These are phyloP conservation scores for Epithele typhae DNA, from an alignment of 768 basidiomycete genomes.

Conservation along the genomic window DNA sequence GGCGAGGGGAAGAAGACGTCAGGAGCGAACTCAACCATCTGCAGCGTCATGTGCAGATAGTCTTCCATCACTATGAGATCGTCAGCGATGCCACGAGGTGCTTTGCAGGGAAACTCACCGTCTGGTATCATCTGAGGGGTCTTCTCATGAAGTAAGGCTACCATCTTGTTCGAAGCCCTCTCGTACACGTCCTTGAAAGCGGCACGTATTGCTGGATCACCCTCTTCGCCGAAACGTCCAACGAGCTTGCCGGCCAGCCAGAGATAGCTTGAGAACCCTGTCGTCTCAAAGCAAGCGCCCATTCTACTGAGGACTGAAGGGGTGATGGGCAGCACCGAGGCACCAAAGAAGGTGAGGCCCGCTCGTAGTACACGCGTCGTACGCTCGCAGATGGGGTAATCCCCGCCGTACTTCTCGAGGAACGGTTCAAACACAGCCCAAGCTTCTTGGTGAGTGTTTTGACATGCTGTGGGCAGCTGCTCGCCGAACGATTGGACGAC, in stretches of 20 bases:
- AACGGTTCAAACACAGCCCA: slow-evolving; percentile 84
- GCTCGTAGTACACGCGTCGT: slow-evolving; percentile 80
- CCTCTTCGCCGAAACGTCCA: slow-evolving; percentile 68
- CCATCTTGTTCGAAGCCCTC: slow-evolving; percentile 66
- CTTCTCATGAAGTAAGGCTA: slow-evolving; percentile 62
- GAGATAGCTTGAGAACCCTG: slow-evolving; percentile 80
- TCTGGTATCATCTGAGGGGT: slow-evolving; percentile 78
- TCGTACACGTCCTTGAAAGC: slow-evolving; percentile 70
- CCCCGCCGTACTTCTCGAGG: slow-evolving; percentile 70
- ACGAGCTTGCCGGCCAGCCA: slow-evolving; percentile 93
- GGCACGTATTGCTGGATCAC: slow-evolving; percentile 48
- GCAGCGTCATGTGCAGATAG: slow-evolving; percentile 76
- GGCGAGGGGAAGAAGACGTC: slow-evolving; percentile 76
- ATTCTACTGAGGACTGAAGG: slow-evolving; percentile 72
- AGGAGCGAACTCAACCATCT: slow-evolving; percentile 63
- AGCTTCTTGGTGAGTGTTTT: slow-evolving; percentile 70
- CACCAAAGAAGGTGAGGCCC: slow-evolving; percentile 78
- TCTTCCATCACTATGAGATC: slow-evolving; percentile 79
- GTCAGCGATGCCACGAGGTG: neutral
- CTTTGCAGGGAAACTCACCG: slow-evolving; percentile 45
- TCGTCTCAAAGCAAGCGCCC: slow-evolving; percentile 72
- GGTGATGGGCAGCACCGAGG: slow-evolving; percentile 59
- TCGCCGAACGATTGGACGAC: slow-evolving; percentile 81
- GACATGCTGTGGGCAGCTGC: slow-evolving; percentile 76
- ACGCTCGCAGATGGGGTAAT: slow-evolving; percentile 77